phyloP scores from a whole-genome alignment of 75 land plant genomes.

The Selaginella tamariscina region DNA sequence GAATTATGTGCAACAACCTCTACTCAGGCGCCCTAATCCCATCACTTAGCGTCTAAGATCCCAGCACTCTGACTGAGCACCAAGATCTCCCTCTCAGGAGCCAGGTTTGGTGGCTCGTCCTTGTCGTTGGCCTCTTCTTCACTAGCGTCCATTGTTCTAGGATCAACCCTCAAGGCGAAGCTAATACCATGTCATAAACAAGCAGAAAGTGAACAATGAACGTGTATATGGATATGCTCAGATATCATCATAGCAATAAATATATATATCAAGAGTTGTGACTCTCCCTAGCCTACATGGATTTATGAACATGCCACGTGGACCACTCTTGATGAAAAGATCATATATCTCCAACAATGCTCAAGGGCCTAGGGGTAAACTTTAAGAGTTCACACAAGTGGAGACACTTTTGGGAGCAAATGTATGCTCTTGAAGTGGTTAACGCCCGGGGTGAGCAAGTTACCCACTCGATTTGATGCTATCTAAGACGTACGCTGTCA shows the following conservation, averaged over 20 bases:
- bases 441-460: too few species aligned
- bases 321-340: not conserved
- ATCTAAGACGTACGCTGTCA: too few species aligned
- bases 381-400: too few species aligned
- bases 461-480: too few species aligned
- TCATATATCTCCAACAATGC: not conserved
- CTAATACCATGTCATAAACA: not conserved
- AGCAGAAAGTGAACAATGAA: not conserved
- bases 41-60: too few species aligned
- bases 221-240: not conserved
- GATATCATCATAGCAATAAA: not conserved
- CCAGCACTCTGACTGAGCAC: too few species aligned
- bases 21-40: too few species aligned
- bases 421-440: too few species aligned
- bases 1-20: too few species aligned
- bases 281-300: not conserved
- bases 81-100: not conserved
- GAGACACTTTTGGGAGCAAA: too few species aligned
- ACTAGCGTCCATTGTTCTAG: not conserved
- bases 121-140: not conserved
- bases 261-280: not conserved
- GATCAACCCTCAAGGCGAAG: not conserved
- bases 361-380: too few species aligned
- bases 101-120: not conserved
- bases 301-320: not conserved